Evolutionary conservation across 2,329 filamentous ascomycete species (phyloP).

Genomic region (Sporothrix inflata): DNA sequence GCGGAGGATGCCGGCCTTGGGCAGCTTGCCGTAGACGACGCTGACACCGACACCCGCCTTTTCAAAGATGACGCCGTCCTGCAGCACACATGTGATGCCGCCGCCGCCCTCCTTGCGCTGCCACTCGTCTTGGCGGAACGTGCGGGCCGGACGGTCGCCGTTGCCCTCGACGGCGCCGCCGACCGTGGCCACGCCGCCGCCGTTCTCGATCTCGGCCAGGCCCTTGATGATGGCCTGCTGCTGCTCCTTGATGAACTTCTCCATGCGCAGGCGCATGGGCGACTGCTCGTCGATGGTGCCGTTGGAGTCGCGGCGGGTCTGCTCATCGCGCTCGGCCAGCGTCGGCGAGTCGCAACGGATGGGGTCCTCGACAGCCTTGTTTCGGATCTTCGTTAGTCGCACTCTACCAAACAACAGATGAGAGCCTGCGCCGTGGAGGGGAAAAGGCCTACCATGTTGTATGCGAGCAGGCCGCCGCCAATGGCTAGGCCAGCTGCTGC

Average conservation of each 20-base stretch:
- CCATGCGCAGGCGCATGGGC: conserved; percentile 97
- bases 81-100: conserved; percentile 90
- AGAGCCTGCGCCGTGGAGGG: not conserved
- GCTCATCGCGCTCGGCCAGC: conserved; percentile 82
- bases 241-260: conserved; percentile 91
- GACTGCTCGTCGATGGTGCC: conserved; percentile 69
- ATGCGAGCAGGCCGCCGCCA: conserved; percentile 53
- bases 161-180: conserved; percentile 30
- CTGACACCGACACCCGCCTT: conserved; percentile 96
- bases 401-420: not conserved
- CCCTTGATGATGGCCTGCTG: conserved; percentile 85
- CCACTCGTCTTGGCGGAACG: conserved; percentile 85
- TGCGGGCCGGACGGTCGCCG: conserved; percentile 52
- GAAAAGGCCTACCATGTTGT: conserved; percentile 58
- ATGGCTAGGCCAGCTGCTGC: conserved; percentile 28
- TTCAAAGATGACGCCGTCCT: conserved; percentile 96
- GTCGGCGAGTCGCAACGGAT: conserved; percentile 63
- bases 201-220: conserved; percentile 66
- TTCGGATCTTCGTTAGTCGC: not conserved
- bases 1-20: conserved; percentile 82
- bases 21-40: conserved; percentile 89
- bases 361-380: conserved; percentile 48
- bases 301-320: conserved; percentile 76
- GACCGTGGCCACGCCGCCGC: conserved; percentile 28
- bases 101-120: conserved; percentile 84